phyloP scores from a whole-genome alignment of 257 asterid genomes.

The Rubia yunnanensis region DNA sequence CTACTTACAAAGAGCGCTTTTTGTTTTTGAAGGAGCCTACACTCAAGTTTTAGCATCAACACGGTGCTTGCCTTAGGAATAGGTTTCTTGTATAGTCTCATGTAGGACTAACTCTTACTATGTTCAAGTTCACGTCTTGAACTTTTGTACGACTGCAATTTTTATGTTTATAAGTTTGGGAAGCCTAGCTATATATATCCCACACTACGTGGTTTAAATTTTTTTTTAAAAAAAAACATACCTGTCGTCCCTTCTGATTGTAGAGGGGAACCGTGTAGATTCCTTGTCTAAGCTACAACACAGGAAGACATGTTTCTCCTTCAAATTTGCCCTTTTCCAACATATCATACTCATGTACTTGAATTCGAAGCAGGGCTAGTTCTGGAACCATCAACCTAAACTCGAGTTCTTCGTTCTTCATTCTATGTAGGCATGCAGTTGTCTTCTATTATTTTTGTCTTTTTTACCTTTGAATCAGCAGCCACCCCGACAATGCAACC shows the following conservation, averaged over 20 bases:
- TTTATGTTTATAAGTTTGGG: too few species aligned
- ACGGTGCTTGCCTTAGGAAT: too few species aligned
- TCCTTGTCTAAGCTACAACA: constrained; percentile 61
- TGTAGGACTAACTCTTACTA: too few species aligned
- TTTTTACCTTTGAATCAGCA: constrained; percentile 39
- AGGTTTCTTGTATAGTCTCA: too few species aligned
- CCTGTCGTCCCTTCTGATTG: constrained; percentile 50
- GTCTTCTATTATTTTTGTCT: constrained; percentile 48
- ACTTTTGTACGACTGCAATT: too few species aligned
- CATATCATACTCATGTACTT: constrained; percentile 73
- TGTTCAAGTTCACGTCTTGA: too few species aligned
- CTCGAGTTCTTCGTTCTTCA: constrained; percentile 55
- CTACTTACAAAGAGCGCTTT: too few species aligned
- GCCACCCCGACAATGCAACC: constrained; percentile 72
- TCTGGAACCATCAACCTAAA: constrained; percentile 56
- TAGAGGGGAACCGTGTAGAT: constrained; percentile 53
- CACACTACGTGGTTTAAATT: too few species aligned
- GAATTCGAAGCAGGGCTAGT: constrained; percentile 64
- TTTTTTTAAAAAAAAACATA: too few species aligned
- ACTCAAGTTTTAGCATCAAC: too few species aligned
- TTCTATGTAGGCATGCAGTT: constrained; percentile 79
- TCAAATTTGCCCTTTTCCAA: constrained; percentile 74
- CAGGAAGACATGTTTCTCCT: constrained; percentile 80
- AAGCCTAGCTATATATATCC: too few species aligned
- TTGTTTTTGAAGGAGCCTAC: too few species aligned